Evolutionary conservation across 768 basidiomycete species (phyloP).

Genomic region (Tephrocybe sp.): DNA sequence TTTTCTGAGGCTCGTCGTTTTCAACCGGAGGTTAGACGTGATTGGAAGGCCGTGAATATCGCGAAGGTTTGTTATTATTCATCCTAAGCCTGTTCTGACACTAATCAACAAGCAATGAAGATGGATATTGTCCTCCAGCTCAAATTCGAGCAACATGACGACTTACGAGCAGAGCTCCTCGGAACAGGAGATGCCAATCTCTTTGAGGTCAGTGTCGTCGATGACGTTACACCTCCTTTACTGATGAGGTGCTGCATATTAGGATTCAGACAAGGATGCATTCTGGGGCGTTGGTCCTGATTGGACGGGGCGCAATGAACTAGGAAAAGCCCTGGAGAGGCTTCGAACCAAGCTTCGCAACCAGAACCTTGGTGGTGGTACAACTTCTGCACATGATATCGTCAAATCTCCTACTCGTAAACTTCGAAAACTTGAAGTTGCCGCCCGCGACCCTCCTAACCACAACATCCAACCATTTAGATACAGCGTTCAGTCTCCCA

Average conservation of each 20-base stretch:
- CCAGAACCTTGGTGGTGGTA: not conserved
- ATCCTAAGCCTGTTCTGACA: not conserved
- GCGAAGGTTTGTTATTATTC: slow-evolving; percentile 61
- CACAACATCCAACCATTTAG: no score
- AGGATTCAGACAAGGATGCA: slow-evolving; percentile 76
- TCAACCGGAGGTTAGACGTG: slow-evolving; percentile 57
- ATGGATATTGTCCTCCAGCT: slow-evolving; percentile 66
- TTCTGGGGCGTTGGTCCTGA: slow-evolving; percentile 80
- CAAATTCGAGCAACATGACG: slow-evolving; percentile 72
- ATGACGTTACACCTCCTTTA: not conserved
- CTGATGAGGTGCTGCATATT: slow-evolving; percentile 8
- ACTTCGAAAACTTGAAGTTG: no score
- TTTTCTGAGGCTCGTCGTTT: slow-evolving; percentile 69
- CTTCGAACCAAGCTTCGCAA: slow-evolving; percentile 54
- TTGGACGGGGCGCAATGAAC: slow-evolving; percentile 66
- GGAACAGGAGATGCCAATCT: slow-evolving; percentile 66
- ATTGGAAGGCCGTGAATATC: slow-evolving; percentile 73
- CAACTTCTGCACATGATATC: no score
- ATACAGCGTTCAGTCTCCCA: no score
- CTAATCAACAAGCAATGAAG: slow-evolving; percentile 29
- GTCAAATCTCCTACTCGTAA: no score
- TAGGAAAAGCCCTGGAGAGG: slow-evolving; percentile 69
- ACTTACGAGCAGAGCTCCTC: slow-evolving; percentile 58
- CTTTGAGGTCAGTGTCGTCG: slow-evolving; percentile 51
- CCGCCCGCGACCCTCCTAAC: no score